A percentile compares a stretch with the other conserved stretches of the same genome.
phyloP scores from a whole-genome alignment of 257 asterid species.

The Petunia secreta region DNA sequence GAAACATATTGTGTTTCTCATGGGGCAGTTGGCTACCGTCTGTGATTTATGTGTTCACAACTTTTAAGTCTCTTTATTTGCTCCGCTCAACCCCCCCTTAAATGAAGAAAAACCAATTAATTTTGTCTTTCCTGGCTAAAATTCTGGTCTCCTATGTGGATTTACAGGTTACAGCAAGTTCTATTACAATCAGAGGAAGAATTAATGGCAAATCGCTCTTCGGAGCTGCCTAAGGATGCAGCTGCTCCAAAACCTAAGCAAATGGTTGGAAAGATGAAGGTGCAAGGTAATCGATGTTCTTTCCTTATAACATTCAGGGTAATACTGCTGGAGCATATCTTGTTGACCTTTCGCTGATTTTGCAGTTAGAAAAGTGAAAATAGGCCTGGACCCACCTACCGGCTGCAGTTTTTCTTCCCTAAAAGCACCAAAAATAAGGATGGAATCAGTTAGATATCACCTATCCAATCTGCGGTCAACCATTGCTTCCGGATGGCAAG shows the following conservation, averaged over 20 bases:
- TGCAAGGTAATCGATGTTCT: slow-evolving; percentile 43
- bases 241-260: slow-evolving; percentile 52
- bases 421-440: slow-evolving; percentile 48
- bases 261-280: slow-evolving; percentile 62
- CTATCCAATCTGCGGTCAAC: slow-evolving; percentile 38
- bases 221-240: slow-evolving; percentile 49
- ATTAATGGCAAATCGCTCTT: slow-evolving; percentile 47
- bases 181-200: slow-evolving; percentile 60
- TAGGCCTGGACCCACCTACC: slow-evolving; percentile 50
- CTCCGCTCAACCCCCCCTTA: background rate
- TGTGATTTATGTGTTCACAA: background rate
- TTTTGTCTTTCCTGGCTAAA: background rate
- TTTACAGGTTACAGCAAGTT: slow-evolving; percentile 53
- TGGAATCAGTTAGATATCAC: slow-evolving; percentile 41
- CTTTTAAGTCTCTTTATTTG: background rate
- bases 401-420: slow-evolving; percentile 49
- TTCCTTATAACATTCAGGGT: background rate
- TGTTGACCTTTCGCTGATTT: slow-evolving; percentile 7
- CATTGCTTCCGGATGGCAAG: slow-evolving; percentile 50
- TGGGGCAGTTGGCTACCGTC: background rate
- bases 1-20: background rate
- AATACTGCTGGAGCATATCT: background rate
- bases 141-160: slow-evolving; percentile 13
- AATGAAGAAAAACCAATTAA: background rate
- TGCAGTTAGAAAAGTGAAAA: slow-evolving; percentile 57